phyloP scores from a whole-genome alignment of 805 yeast species.

The Candida patagonica region DNA sequence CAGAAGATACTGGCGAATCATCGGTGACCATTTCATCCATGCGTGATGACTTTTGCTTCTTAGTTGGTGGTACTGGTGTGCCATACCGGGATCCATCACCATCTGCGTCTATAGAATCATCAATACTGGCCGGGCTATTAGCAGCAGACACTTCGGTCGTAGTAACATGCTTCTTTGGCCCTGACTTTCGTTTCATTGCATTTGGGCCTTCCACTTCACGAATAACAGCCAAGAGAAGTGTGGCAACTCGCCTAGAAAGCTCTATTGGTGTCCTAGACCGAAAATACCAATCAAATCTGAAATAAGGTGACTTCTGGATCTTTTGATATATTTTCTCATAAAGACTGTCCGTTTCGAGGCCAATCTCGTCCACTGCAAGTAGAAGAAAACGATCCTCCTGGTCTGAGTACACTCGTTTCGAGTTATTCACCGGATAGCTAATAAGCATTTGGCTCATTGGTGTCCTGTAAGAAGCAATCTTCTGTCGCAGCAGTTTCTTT shows the following conservation, averaged over 20 bases:
- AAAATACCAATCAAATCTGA: slow-evolving; percentile 80
- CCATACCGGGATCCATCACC: slow-evolving; percentile 3
- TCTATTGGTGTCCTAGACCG: slow-evolving; percentile 72
- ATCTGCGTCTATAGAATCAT: slow-evolving; percentile 11
- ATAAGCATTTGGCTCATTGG: slow-evolving; percentile 72
- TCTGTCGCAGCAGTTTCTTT: slow-evolving; percentile 67
- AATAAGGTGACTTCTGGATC: slow-evolving; percentile 60
- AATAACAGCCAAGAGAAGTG: slow-evolving; percentile 64
- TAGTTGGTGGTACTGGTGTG: slow-evolving; percentile 9
- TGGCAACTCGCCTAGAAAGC: slow-evolving; percentile 70
- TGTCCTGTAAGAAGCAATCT: slow-evolving; percentile 54
- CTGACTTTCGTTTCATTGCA: slow-evolving; percentile 24
- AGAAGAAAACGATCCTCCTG: slow-evolving; percentile 85
- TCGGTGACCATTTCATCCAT: neutral
- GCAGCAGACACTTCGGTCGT: slow-evolving; percentile 3
- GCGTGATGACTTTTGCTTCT: slow-evolving; percentile 8
- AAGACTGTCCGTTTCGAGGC: slow-evolving; percentile 66
- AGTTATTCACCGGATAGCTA: slow-evolving; percentile 63
- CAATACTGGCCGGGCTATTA: slow-evolving; percentile 14
- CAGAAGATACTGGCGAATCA: no score
- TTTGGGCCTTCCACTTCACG: slow-evolving; percentile 49
- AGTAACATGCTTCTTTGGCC: slow-evolving; percentile 10
- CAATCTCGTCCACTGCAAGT: slow-evolving; percentile 66
- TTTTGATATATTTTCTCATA: slow-evolving; percentile 68
- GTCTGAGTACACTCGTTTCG: slow-evolving; percentile 63